phyloP scores from a whole-genome alignment of 2,329 filamentous ascomycete genomes.

The Ilyonectria mors-panacis region DNA sequence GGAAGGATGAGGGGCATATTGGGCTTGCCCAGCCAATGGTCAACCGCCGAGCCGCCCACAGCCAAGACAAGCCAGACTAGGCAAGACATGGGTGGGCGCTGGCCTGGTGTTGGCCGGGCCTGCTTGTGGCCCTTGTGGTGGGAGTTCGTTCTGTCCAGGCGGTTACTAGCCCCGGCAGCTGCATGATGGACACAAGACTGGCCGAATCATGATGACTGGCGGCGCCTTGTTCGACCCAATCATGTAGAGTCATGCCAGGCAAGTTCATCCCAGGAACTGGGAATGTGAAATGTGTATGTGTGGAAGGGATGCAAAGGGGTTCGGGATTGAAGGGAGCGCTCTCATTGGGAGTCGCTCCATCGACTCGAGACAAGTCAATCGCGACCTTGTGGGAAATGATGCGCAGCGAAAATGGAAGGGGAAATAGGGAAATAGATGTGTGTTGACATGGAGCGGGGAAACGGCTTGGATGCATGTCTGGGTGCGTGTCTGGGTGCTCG shows the following conservation, averaged over 20 bases:
- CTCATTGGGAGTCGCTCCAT: constrained; percentile 5
- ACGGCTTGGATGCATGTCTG: not conserved
- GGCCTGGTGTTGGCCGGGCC: constrained; percentile 32
- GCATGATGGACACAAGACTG: constrained; percentile 37
- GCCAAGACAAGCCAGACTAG: constrained; percentile 42
- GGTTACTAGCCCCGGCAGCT: constrained; percentile 46
- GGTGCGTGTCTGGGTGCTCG: not conserved
- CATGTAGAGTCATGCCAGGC: constrained; percentile 24
- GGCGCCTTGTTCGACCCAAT: constrained; percentile 34
- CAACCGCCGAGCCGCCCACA: constrained; percentile 32
- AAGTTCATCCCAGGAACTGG: constrained; percentile 23
- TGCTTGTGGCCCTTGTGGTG: constrained; percentile 32
- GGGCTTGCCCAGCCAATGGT: constrained; percentile 40
- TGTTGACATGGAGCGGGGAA: constrained; percentile 7
- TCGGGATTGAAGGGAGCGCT: constrained; percentile 8
- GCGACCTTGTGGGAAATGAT: constrained; percentile 14
- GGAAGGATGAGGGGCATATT: constrained; percentile 33
- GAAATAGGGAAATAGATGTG: constrained; percentile 1
- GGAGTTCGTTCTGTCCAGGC: constrained; percentile 37
- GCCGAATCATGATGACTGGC: constrained; percentile 36
- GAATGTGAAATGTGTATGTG: constrained; percentile 16
- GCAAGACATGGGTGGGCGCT: constrained; percentile 43
- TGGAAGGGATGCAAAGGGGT: constrained; percentile 15
- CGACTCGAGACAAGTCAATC: constrained; percentile 8
- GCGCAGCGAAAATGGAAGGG: constrained; percentile 3